A percentile compares a stretch with the other conserved stretches of the same genome.
These are phyloP conservation scores for Plantago rigida DNA, from an alignment of 305 asterid genomes.

Conservation along the genomic window DNA sequence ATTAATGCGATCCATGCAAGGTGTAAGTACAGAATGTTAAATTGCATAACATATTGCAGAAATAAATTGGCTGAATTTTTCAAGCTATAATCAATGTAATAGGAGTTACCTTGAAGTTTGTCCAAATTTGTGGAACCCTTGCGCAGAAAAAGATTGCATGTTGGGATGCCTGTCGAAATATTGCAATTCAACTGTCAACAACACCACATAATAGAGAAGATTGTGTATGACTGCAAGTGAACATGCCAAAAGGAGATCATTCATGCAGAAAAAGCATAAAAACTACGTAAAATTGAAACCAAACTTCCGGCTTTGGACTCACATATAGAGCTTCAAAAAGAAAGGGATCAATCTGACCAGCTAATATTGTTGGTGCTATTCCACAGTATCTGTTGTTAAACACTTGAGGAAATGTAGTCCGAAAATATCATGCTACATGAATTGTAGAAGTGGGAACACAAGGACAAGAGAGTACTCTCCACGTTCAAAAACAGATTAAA, in stretches of 20 bases:
- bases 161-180: conserved; percentile 62
- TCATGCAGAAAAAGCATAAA: conserved; percentile 5
- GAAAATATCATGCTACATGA: conserved; percentile 5
- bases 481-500: not conserved
- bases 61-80: too few species aligned
- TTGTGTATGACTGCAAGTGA: not conserved
- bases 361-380: conserved; percentile 65
- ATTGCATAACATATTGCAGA: not conserved
- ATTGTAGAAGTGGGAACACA: not conserved
- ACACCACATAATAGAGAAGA: conserved; percentile 17
- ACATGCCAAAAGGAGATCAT: not conserved
- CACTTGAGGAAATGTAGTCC: conserved; percentile 32
- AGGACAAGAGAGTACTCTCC: conserved; percentile 1
- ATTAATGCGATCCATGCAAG: not conserved
- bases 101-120: conserved; percentile 54
- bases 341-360: conserved; percentile 72
- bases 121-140: conserved; percentile 73
- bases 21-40: not conserved
- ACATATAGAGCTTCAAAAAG: conserved; percentile 86
- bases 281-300: conserved; percentile 6
- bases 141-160: conserved; percentile 83
- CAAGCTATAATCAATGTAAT: too few species aligned
- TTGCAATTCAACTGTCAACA: conserved; percentile 7
- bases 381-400: conserved; percentile 59
- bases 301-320: conserved; percentile 29